Evolutionary conservation across 352 stramenopile genomes (phyloP), one percentile per base, ranked within the genome.

Genomic region (Plasmopara halstedii): DNA sequence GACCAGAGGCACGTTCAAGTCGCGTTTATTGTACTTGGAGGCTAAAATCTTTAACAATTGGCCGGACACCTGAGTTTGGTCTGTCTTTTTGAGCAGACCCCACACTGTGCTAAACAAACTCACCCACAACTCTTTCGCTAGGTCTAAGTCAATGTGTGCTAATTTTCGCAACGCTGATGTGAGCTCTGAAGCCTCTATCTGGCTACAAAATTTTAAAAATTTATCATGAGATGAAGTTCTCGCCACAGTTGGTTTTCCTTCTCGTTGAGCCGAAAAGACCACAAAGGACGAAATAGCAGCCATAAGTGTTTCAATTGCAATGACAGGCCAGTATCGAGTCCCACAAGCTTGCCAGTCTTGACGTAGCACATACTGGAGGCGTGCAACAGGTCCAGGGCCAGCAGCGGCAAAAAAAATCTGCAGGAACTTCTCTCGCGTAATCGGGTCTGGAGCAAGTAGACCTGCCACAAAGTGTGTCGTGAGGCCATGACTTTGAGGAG

Each of bases 331-430:
- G 47, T 89, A 94, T 21, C 83, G 65, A 7, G 81, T 85, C 1
- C 81, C 83, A 44, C 77, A 90, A n/a, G 74, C 62, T 50, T 94
- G 81, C 83, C 83, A 94, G 43, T 94, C 83, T 38, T 93, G 81
- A 4, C 81, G 73, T 4, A 94, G 49, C 7, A 94, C 53, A 36
- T 84, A 62, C 33, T 89, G 70, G 20, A 94, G 40, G 19, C 77
- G 59, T 6, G 63, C 57, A 19, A 79, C 67, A 8, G 74, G 76
- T 2, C 65, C 62, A 31, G 62, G 46, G 13, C 46, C 70, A 13
- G 62, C 49, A 37, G 46, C 60, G 10, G 66, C 62, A 33, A 85
- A 72, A 37, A 92, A 90, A 22, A 83, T 71, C 6, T 50, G 43
- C n/a, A 95, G 56, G 46, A 93, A 95, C 34, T 86, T 66, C 6